Conservation (phyloP, 2,329 filamentous ascomycete genomes). For the Monosporascus cannonballus region DNA sequence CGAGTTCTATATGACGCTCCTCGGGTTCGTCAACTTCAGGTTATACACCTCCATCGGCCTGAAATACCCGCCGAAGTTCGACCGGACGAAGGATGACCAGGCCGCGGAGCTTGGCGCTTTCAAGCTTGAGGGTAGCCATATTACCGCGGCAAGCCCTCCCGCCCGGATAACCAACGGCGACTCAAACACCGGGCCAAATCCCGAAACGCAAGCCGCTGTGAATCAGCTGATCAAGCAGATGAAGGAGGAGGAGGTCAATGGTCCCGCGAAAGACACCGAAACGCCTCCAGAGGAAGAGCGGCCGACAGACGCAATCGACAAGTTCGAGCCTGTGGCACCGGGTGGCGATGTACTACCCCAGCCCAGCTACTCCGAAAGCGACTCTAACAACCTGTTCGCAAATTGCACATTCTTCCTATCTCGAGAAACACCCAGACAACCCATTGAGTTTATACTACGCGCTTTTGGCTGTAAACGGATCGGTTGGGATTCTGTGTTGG, state of each 20-base stretch:
- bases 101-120: conserved; percentile 89
- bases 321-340: conserved; percentile 78
- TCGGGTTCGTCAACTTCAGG: conserved; percentile 94
- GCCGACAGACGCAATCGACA: conserved; percentile 67
- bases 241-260: conserved; percentile 50
- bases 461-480: conserved; percentile 94
- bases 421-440: conserved; percentile 83
- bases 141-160: conserved; percentile 46
- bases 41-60: conserved; percentile 87
- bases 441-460: conserved; percentile 87
- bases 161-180: conserved; percentile 47
- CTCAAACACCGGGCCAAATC: conserved; percentile 49
- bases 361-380: conserved; percentile 59
- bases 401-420: conserved; percentile 90
- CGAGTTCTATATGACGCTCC: conserved; percentile 95
- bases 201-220: conserved; percentile 59
- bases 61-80: conserved; percentile 94
- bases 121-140: conserved; percentile 72
- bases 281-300: conserved; percentile 41
- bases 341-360: conserved; percentile 84
- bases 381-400: conserved; percentile 73
- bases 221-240: conserved; percentile 65
- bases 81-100: conserved; percentile 77
- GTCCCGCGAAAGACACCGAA: conserved; percentile 35
- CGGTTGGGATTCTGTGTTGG: conserved; percentile 87